These are phyloP conservation scores for Penicillium sp. DNA, from an alignment of 2,329 filamentous ascomycete species.

Conservation along the genomic window DNA sequence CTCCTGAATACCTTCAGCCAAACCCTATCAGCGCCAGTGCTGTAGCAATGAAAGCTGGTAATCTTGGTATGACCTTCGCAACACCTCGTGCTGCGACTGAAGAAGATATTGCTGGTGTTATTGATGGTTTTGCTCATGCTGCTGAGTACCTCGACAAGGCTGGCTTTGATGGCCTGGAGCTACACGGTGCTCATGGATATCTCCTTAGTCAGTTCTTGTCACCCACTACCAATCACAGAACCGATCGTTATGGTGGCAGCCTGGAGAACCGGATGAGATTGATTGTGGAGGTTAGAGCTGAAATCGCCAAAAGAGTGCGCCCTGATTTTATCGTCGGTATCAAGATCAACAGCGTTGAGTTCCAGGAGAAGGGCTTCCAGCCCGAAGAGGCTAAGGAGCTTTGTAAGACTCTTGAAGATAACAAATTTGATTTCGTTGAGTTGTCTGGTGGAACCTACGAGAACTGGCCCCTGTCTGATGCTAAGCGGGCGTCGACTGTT, in stretches of 20 bases:
- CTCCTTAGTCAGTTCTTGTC: constrained; percentile 59
- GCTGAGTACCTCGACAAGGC: constrained; percentile 64
- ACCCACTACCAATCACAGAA: constrained; percentile 56
- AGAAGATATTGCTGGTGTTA: constrained; percentile 51
- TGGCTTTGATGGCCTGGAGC: constrained; percentile 55
- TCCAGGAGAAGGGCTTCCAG: constrained; percentile 48
- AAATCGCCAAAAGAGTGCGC: constrained; percentile 43
- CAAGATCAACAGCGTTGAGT: constrained; percentile 63
- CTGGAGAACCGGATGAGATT: constrained; percentile 68
- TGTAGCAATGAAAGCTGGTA: constrained; percentile 43
- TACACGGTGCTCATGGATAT: constrained; percentile 61
- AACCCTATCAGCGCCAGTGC: constrained; percentile 55
- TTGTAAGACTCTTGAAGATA: constrained; percentile 32
- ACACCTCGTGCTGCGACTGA: constrained; percentile 24
- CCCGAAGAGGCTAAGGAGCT: constrained; percentile 53
- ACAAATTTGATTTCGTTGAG: constrained; percentile 53
- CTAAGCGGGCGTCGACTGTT: constrained; percentile 56
- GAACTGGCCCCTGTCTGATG: constrained; percentile 48
- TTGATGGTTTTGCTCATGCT: constrained; percentile 49
- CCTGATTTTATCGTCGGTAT: constrained; percentile 52
- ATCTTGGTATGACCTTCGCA: constrained; percentile 30
- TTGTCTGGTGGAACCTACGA: constrained; percentile 63
- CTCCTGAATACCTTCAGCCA: constrained; percentile 45
- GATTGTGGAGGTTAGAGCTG: constrained; percentile 46
- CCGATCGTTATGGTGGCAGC: constrained; percentile 65